A percentile compares a stretch with the other conserved stretches of the same genome.
phyloP scores from a whole-genome alignment of 805 yeast species.

The Saccharomycopsis sp. region DNA sequence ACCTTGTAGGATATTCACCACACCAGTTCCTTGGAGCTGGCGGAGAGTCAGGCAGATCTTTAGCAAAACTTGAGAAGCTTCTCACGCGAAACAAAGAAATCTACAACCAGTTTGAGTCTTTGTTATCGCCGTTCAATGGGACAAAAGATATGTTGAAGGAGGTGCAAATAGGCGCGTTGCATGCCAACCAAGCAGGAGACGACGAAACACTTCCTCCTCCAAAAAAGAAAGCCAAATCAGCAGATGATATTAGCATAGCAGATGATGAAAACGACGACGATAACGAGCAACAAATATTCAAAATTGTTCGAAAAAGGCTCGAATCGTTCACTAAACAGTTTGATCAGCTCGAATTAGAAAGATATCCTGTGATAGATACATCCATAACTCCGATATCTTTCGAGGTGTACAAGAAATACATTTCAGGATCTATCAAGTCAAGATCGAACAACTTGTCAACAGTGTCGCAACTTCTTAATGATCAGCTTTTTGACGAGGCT shows the following conservation, averaged over 20 bases:
- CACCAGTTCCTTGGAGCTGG: background rate
- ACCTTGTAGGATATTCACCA: background rate
- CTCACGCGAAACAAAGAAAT: background rate
- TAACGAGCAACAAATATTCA: background rate
- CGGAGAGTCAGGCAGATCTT: background rate
- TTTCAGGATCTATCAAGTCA: constrained; percentile 9
- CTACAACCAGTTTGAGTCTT: background rate
- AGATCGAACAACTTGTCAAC: constrained; percentile 7
- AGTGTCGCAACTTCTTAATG: constrained; percentile 2
- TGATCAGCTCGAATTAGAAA: background rate
- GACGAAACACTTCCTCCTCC: no score
- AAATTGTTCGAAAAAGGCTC: background rate
- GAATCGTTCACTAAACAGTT: background rate
- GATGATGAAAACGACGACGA: background rate
- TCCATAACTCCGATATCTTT: background rate
- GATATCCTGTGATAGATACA: background rate
- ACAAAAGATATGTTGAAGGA: background rate
- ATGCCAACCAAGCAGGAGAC: no score
- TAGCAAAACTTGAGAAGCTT: background rate
- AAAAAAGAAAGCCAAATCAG: no score
- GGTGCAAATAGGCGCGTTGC: background rate
- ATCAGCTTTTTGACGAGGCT: constrained; percentile 7
- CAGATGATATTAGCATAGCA: background rate
- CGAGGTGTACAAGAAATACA: constrained; percentile 11
- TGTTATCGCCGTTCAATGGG: background rate